Base-by-base conservation (phyloP, 441 rosid species). In the Populus hybrid region DNA sequence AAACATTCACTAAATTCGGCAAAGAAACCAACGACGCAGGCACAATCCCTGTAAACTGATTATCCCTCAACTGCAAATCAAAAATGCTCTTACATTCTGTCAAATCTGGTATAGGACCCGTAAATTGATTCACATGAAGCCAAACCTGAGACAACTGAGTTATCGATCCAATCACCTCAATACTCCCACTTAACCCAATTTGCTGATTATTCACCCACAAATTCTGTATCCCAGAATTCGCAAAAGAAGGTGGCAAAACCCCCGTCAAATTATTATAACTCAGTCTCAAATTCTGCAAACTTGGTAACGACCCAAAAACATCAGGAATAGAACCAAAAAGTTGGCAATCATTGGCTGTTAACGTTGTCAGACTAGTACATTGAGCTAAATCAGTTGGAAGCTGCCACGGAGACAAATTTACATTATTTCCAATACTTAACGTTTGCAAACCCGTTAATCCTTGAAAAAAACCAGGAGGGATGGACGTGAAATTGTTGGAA, bases 31-130 rank as follows among this genome's bases (percentile, higher is more conserved):
- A 70, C 2, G 90, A 80, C 1, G 76, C 74, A 0, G 95, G 91
- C 34, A 93, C 80, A 2, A 83, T 69, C 24, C 98, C 97, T 14
- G 90, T 89, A 14, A 92, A 74, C 8, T 68, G 79, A 65, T 92
- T 92, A 36, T 90, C 93, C 20, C 92, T 81, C 50, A 93, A 88
- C 80, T 90, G 92, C 28, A 93, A 81, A 84, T 87, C 92, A 63
- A 83, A 80, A 78, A 93, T 74, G 70, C 50, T 73, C 14, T 30
- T 71, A 64, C 89, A 85, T 7, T 86, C 79, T 0, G 93, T 86
- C 81, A 93, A 87, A 80, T 93, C 92, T 1, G 97, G 96, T 61
- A 91, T 88, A 0, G 88, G 90, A 59, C 95, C 97, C 4, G 83
- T 59, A 79, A 93, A 90, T 67, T 81, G 82, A 76, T 93, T 93